phyloP scores from a whole-genome alignment of 1,139 yeast species.

The Diutina siamensis region DNA sequence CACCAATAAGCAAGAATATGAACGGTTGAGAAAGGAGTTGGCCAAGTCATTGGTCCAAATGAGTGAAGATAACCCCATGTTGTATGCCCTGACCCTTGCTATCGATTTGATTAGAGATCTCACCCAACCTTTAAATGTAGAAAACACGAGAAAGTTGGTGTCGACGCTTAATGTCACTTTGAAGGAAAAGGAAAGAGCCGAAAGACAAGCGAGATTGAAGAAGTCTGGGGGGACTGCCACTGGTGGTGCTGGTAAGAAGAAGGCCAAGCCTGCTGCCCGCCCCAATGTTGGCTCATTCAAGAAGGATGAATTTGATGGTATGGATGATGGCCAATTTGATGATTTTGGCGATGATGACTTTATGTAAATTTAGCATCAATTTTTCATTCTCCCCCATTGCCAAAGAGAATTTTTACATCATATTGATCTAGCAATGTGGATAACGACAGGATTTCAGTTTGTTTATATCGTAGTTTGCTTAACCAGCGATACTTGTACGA shows the following conservation, averaged over 20 bases:
- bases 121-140: conserved; percentile 69
- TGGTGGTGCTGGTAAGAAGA: conserved; percentile 93
- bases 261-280: conserved; percentile 67
- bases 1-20: conserved; percentile 69
- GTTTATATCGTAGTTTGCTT: too few relatives aligned
- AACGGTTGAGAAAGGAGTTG: conserved; percentile 70
- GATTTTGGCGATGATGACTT: conserved; percentile 74
- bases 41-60: conserved; percentile 55
- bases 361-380: conserved; percentile 40
- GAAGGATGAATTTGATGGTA: conserved; percentile 57
- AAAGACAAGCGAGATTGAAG: conserved; percentile 72
- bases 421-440: too few relatives aligned
- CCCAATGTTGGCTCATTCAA: conserved; percentile 72
- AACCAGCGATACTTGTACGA: too few relatives aligned
- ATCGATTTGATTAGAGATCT: conserved; percentile 80
- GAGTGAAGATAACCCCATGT: conserved; percentile 49
- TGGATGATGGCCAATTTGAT: conserved; percentile 35
- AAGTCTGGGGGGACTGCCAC: conserved; percentile 79
- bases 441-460: too few relatives aligned
- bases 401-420: too few relatives aligned
- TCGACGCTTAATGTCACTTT: conserved; percentile 74
- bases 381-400: too few relatives aligned
- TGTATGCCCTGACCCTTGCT: conserved; percentile 67
- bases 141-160: conserved; percentile 73
- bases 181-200: conserved; percentile 82